Conservation (phyloP, 805 yeast genomes). For the Barnettozyma vustinii region DNA sequence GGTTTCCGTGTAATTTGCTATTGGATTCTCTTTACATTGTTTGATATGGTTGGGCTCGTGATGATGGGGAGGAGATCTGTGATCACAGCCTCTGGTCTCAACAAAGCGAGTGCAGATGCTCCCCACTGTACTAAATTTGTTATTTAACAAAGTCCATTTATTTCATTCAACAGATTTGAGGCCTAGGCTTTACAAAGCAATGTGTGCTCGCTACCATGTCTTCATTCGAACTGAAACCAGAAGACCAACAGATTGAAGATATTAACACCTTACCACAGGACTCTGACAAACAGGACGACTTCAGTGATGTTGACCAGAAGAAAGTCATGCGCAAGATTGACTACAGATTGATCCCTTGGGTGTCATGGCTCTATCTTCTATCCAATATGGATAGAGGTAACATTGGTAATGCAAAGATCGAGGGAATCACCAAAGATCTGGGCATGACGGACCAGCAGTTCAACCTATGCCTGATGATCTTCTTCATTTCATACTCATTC, state of each 20-base stretch:
- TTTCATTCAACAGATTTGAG: too few species aligned
- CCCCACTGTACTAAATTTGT: too few species aligned
- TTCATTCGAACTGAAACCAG: background rate
- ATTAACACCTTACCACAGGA: background rate
- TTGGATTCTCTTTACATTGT: too few species aligned
- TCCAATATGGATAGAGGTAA: constrained; percentile 47
- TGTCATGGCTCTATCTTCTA: constrained; percentile 36
- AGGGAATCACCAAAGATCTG: constrained; percentile 38
- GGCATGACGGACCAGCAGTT: constrained; percentile 31
- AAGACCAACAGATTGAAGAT: constrained; percentile 1
- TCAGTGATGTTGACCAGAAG: constrained; percentile 18
- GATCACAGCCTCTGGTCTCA: too few species aligned
- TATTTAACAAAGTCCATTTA: too few species aligned
- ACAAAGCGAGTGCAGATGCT: too few species aligned
- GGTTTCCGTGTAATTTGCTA: too few species aligned
- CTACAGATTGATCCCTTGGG: constrained; percentile 33
- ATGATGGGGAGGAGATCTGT: too few species aligned
- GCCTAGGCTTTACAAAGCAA: too few species aligned
- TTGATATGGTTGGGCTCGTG: too few species aligned
- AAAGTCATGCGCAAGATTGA: constrained; percentile 35
- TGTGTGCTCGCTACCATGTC: background rate
- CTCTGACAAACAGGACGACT: constrained; percentile 2
- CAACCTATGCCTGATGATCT: constrained; percentile 38
- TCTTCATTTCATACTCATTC: constrained; percentile 36
- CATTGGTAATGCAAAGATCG: constrained; percentile 50